phyloP scores from a whole-genome alignment of 1,284 basidiomycete genomes.

The Cutaneotrichosporon mucoides region DNA sequence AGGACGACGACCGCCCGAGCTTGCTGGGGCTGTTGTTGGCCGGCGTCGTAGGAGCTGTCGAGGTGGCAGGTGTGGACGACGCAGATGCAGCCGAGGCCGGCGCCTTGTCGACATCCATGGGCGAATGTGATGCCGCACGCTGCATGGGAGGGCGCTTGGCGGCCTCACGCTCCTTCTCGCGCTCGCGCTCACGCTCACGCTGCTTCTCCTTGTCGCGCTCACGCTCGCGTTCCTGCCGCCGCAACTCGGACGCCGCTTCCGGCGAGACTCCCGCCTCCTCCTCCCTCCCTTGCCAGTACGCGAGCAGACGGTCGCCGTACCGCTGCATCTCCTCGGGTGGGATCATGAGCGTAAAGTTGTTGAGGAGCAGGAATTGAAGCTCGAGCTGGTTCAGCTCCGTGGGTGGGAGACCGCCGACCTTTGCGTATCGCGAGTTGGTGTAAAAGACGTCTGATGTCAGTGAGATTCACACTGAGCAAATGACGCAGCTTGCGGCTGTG shows the following conservation, averaged over 20 bases:
- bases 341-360: slow-evolving; percentile 89
- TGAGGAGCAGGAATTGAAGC: slow-evolving; percentile 91
- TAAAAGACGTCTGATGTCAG: slow-evolving; percentile 78
- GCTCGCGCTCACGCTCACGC: neutral
- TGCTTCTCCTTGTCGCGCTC: neutral
- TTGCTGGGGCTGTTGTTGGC: neutral
- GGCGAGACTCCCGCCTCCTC: slow-evolving; percentile 12
- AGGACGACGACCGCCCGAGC: neutral
- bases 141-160: neutral
- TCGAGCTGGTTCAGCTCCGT: slow-evolving; percentile 95
- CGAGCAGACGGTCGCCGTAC: slow-evolving; percentile 80
- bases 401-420: slow-evolving; percentile 92
- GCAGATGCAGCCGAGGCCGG: neutral
- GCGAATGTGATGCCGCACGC: neutral
- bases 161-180: neutral
- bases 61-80: neutral
- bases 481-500: too few species aligned
- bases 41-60: neutral
- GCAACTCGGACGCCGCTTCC: slow-evolving; percentile 1
- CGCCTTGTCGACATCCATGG: slow-evolving; percentile 8
- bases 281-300: slow-evolving; percentile 50
- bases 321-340: slow-evolving; percentile 87
- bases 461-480: too few species aligned
- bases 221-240: slow-evolving; percentile 10
- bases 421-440: slow-evolving; percentile 98